Percentiles rank a stretch among this genome's conserved stretches.
phyloP scores from a whole-genome alignment of 257 asterid species.

The Eustoma russellianum region DNA sequence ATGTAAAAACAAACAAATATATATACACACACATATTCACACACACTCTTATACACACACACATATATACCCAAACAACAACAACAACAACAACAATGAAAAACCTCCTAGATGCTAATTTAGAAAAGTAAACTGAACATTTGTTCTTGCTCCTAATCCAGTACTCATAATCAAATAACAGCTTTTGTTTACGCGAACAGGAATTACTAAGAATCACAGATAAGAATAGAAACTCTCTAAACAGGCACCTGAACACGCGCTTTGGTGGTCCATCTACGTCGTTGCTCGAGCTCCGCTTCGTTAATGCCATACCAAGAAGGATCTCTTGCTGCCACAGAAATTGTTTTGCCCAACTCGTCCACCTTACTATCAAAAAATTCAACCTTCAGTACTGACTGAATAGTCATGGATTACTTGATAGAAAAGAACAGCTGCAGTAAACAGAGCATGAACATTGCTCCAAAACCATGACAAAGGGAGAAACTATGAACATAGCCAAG shows the following conservation, averaged over 20 bases:
- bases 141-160: not conserved
- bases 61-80: too few relatives aligned
- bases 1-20: too few relatives aligned
- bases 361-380: constrained; percentile 66
- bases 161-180: constrained; percentile 2
- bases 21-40: too few relatives aligned
- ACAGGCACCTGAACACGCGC: constrained; percentile 74
- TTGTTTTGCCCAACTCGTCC: constrained; percentile 91
- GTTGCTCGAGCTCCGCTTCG: constrained; percentile 70
- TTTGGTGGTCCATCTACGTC: constrained; percentile 90
- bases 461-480: not conserved
- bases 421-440: not conserved
- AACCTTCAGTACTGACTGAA: constrained; percentile 32
- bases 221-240: not conserved
- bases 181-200: not conserved
- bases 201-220: not conserved
- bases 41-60: too few relatives aligned
- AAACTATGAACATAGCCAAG: not conserved
- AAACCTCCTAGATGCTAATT: too few relatives aligned
- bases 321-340: constrained; percentile 78
- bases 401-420: constrained; percentile 5
- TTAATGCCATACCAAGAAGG: constrained; percentile 70
- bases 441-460: constrained; percentile 1
- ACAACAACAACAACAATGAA: too few relatives aligned
- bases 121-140: too few relatives aligned